Percentiles rank a stretch among this genome's conserved stretches.
Conservation (phyloP, 148 eudicot species). For the Nepenthes gracilis region DNA sequence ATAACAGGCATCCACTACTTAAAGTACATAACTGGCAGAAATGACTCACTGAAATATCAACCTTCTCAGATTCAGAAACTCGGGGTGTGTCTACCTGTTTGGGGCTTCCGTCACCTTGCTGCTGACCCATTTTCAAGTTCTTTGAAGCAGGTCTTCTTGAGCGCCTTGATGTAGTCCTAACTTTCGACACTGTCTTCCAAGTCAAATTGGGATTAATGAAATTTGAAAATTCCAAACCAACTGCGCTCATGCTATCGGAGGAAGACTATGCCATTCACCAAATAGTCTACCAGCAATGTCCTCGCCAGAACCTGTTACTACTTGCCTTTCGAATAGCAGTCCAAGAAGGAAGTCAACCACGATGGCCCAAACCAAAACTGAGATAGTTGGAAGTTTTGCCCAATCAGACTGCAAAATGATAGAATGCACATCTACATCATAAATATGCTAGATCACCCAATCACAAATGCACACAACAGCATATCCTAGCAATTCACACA, state of each 20-base stretch:
- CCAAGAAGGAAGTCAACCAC: neutral
- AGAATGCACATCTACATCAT: too few relatives aligned
- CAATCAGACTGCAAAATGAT: too few relatives aligned
- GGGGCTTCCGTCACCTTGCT: conserved; percentile 18
- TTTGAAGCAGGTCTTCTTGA: conserved; percentile 26
- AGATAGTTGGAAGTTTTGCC: too few relatives aligned
- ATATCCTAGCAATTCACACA: too few relatives aligned
- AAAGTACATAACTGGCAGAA: neutral
- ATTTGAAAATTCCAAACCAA: conserved; percentile 28
- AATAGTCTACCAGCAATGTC: neutral
- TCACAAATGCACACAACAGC: too few relatives aligned
- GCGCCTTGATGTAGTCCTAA: conserved; percentile 36
- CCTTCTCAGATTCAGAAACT: conserved; percentile 46
- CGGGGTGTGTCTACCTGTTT: conserved; percentile 18
- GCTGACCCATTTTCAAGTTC: conserved; percentile 14
- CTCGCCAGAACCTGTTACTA: neutral
- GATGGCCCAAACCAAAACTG: too few relatives aligned
- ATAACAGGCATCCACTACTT: neutral
- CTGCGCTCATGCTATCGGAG: conserved; percentile 30
- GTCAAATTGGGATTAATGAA: conserved; percentile 31
- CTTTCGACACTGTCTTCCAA: conserved; percentile 49
- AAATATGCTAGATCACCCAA: too few relatives aligned
- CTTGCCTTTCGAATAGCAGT: neutral
- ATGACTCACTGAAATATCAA: conserved; percentile 10
- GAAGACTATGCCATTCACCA: conserved; percentile 31